Percentiles rank a stretch among this genome's conserved stretches.
phyloP scores from a whole-genome alignment of 306 rosid species.

The Canavalia ensiformis region DNA sequence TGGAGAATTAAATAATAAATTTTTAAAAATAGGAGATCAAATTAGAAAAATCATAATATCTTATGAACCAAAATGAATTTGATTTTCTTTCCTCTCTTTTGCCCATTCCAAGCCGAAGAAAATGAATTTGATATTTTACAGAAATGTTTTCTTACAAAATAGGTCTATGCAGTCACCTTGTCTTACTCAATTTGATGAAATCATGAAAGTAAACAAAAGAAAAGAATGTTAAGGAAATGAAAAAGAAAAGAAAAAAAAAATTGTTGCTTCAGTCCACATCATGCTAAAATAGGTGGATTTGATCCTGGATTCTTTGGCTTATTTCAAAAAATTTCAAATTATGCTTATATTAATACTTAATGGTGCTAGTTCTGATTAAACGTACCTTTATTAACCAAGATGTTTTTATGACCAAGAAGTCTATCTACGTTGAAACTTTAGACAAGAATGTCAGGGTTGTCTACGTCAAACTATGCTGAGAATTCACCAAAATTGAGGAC shows the following conservation, averaged over 20 bases:
- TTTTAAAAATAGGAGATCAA: too few species aligned
- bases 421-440: conserved; percentile 8
- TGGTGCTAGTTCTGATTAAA: neutral
- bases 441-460: conserved; percentile 19
- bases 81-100: too few species aligned
- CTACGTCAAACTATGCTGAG: neutral
- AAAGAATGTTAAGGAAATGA: neutral
- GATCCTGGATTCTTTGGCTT: neutral
- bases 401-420: conserved; percentile 6
- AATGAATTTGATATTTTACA: too few species aligned
- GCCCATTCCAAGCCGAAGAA: too few species aligned
- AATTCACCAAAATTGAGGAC: neutral
- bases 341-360: too few species aligned
- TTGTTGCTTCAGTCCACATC: neutral
- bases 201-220: neutral
- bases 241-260: neutral
- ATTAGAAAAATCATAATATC: too few species aligned
- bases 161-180: neutral
- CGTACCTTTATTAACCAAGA: neutral
- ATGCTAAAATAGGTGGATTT: conserved; percentile 4
- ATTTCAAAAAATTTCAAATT: neutral
- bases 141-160: neutral
- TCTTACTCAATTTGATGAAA: neutral
- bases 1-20: too few species aligned
- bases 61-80: too few species aligned